These are phyloP conservation scores for Hyphochytrium catenoides DNA, from an alignment of 352 stramenopile genomes.

Conservation along the genomic window DNA sequence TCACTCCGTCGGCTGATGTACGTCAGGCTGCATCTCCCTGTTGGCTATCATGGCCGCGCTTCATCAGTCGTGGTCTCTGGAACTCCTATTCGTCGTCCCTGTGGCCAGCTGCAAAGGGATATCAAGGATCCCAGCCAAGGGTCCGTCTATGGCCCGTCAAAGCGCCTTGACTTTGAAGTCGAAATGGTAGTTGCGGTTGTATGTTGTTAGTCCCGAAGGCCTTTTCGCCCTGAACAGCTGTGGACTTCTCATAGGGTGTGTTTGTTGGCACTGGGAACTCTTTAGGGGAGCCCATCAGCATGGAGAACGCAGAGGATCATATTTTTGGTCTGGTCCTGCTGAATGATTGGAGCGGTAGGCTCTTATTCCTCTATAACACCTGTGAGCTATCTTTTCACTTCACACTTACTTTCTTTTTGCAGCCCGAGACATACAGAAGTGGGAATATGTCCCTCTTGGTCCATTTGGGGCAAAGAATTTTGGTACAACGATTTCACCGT, in stretches of 20 bases:
- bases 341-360: constrained; percentile 89
- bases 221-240: background rate
- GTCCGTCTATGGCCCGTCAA: constrained; percentile 61
- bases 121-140: constrained; percentile 67
- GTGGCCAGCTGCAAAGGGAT: constrained; percentile 76
- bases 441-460: constrained; percentile 90
- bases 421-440: constrained; percentile 77
- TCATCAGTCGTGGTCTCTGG: constrained; percentile 71
- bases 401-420: background rate
- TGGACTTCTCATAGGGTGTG: constrained; percentile 31
- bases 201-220: background rate
- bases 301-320: constrained; percentile 70
- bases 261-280: constrained; percentile 73
- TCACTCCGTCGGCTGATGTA: background rate
- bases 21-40: constrained; percentile 69
- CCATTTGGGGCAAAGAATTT: constrained; percentile 94
- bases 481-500: constrained; percentile 83
- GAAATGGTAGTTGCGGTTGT: no score
- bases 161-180: constrained; percentile 86
- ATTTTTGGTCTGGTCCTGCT: constrained; percentile 93
- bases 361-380: background rate
- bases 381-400: background rate
- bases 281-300: constrained; percentile 57
- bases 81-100: constrained; percentile 47
- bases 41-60: constrained; percentile 88